Conservation (phyloP, 306 rosid species). For the Begonia peltatifolia region DNA sequence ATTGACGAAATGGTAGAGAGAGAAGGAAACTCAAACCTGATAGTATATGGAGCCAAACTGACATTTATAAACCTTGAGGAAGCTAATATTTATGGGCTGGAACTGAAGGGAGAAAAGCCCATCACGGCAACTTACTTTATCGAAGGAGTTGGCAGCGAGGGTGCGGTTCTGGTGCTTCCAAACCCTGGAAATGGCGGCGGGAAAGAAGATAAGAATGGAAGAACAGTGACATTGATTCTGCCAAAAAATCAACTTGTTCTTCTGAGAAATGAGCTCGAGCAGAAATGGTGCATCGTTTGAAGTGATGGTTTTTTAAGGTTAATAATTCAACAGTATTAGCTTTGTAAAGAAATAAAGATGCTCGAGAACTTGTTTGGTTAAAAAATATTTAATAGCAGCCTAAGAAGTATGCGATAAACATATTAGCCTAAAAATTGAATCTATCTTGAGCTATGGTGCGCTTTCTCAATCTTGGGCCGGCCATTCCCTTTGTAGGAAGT, state of each 20-base stretch:
- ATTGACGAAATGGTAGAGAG: constrained; percentile 13
- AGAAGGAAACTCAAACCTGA: constrained; percentile 12
- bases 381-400: too few species aligned
- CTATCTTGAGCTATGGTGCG: too few species aligned
- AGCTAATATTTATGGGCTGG: constrained; percentile 28
- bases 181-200: constrained; percentile 16
- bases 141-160: constrained; percentile 56
- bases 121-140: constrained; percentile 32
- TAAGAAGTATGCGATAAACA: too few species aligned
- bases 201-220: constrained; percentile 11
- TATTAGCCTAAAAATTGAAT: too few species aligned
- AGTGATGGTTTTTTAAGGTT: too few species aligned
- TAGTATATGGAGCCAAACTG: constrained; percentile 53
- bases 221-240: constrained; percentile 27
- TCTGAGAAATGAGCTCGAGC: constrained; percentile 22
- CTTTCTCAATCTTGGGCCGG: too few species aligned
- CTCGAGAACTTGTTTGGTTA: too few species aligned
- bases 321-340: too few species aligned
- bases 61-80: constrained; percentile 68
- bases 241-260: constrained; percentile 24
- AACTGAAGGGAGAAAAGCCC: constrained; percentile 44
- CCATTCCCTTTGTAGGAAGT: too few species aligned
- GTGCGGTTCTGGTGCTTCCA: constrained; percentile 55
- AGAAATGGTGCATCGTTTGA: constrained; percentile 30
- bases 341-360: too few species aligned